Evolutionary conservation across 441 rosid species (phyloP).

Genomic region (Croton laevigatus): DNA sequence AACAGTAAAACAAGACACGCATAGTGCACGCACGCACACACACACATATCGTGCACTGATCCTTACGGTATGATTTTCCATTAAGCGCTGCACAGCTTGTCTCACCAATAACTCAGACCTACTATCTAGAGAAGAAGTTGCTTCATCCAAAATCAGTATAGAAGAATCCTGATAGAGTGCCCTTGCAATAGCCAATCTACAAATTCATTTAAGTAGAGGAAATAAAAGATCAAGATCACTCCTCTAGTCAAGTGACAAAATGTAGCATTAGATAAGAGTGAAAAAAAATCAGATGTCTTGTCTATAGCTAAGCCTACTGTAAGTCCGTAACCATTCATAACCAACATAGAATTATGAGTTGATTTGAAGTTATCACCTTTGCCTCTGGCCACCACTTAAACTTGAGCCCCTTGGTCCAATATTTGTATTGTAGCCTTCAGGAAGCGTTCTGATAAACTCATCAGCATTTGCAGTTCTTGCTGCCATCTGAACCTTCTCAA

Average conservation of each 20-base stretch:
- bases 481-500: conserved; percentile 72
- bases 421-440: conserved; percentile 65
- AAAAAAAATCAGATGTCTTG: not conserved
- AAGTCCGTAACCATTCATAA: too few relatives aligned
- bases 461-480: conserved; percentile 83
- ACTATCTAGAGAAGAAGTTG: conserved; percentile 92
- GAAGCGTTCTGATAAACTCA: conserved; percentile 75
- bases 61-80: conserved; percentile 78
- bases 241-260: not conserved
- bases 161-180: conserved; percentile 79
- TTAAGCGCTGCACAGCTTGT: conserved; percentile 70
- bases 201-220: conserved; percentile 9
- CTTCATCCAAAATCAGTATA: conserved; percentile 88
- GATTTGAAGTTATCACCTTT: conserved; percentile 49
- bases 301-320: not conserved
- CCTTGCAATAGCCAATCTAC: conserved; percentile 88
- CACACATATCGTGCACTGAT: conserved; percentile 5
- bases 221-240: not conserved
- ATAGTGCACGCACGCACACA: conserved; percentile 3
- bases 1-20: not conserved
- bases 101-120: conserved; percentile 79
- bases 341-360: not conserved
- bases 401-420: conserved; percentile 88
- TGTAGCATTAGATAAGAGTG: conserved; percentile 5
- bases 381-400: conserved; percentile 94